Conservation (phyloP, 2,329 filamentous ascomycete genomes). For the Phialophora expanda region DNA sequence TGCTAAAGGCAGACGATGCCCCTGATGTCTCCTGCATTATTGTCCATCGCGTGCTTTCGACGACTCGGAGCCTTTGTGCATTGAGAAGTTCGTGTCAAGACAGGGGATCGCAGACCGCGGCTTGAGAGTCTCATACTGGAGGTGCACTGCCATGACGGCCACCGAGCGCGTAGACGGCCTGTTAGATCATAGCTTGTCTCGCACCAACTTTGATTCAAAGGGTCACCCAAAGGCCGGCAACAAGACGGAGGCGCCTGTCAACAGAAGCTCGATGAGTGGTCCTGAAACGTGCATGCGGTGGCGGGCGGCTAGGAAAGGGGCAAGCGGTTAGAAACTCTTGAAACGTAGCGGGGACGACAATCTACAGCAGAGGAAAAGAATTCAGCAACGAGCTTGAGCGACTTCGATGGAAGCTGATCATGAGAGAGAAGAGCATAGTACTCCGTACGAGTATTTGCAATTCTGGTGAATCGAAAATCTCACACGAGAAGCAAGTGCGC, state of each 20-base stretch:
- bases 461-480: neutral
- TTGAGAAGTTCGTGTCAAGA: conserved; percentile 4
- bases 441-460: neutral
- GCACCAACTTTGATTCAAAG: neutral
- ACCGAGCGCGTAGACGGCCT: conserved; percentile 13
- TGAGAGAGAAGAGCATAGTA: neutral
- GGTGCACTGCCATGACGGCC: neutral
- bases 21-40: neutral
- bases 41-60: neutral
- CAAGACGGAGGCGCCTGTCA: conserved; percentile 1
- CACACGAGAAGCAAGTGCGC: neutral
- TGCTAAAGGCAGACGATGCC: neutral
- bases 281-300: conserved; percentile 6
- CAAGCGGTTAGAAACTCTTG: conserved; percentile 11
- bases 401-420: neutral
- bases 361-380: neutral
- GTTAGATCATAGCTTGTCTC: neutral
- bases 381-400: neutral
- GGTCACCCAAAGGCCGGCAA: neutral
- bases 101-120: conserved; percentile 2
- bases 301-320: conserved; percentile 19
- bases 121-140: neutral
- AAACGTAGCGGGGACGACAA: neutral
- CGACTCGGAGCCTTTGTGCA: neutral
- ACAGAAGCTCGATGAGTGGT: neutral